Percentiles rank a stretch among this genome's conserved stretches.
Conservation (phyloP, 495 filamentous ascomycete genomes). For the Margaritispora aquatica region DNA sequence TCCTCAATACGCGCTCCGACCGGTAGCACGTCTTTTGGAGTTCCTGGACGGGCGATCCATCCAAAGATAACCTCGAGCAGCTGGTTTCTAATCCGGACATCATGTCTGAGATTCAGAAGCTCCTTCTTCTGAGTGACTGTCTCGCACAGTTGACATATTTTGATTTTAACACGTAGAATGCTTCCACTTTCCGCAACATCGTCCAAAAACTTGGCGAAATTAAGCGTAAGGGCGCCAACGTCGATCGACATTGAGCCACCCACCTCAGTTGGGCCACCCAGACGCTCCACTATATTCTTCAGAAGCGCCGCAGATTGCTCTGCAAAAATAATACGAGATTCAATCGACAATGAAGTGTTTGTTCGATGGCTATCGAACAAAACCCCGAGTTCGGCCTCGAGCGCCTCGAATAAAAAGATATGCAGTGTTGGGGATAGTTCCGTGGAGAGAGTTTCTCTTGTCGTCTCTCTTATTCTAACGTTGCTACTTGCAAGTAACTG, state of each 20-base stretch:
- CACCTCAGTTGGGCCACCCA: slow-evolving; percentile 51
- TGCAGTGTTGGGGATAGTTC: slow-evolving; percentile 54
- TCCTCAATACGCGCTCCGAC: slow-evolving; percentile 40
- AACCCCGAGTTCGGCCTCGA: slow-evolving; percentile 54
- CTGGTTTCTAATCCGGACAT: slow-evolving; percentile 58
- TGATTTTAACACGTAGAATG: slow-evolving; percentile 55
- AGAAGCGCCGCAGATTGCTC: slow-evolving; percentile 57
- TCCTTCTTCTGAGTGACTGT: slow-evolving; percentile 59
- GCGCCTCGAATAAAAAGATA: slow-evolving; percentile 50
- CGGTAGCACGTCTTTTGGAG: slow-evolving; percentile 28
- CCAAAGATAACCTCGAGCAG: slow-evolving; percentile 55
- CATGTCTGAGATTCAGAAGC: slow-evolving; percentile 57
- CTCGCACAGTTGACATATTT: slow-evolving; percentile 58
- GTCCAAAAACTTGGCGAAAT: slow-evolving; percentile 52
- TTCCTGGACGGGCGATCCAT: slow-evolving; percentile 54
- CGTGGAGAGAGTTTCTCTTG: slow-evolving; percentile 52
- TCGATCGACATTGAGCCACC: slow-evolving; percentile 51
- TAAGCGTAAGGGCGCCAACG: slow-evolving; percentile 51
- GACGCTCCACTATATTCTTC: slow-evolving; percentile 53
- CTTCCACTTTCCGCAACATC: slow-evolving; percentile 39
- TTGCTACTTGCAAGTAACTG: slow-evolving; percentile 56
- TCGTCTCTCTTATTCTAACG: slow-evolving; percentile 55
- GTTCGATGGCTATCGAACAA: slow-evolving; percentile 47
- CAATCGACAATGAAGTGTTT: slow-evolving; percentile 42
- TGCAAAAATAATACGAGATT: slow-evolving; percentile 54